Evolutionary conservation across 1,139 yeast genomes (phyloP), one percentile per base, ranked within the genome.

Genomic region (Meyerozyma guilliermondii): DNA sequence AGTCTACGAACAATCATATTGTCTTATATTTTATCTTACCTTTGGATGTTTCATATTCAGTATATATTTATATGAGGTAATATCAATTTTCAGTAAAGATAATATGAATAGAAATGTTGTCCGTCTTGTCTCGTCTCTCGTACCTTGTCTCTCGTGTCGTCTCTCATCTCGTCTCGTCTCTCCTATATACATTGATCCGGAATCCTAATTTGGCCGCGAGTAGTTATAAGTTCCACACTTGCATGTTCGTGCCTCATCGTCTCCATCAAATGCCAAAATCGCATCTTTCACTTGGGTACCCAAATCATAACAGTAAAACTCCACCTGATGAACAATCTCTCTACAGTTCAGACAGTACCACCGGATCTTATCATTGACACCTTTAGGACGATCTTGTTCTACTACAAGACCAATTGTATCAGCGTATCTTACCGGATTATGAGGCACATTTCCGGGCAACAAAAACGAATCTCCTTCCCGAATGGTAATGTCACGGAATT

Each of bases 211-310:
- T 7, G 87, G 87, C 54, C 68, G 76, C 9, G 87, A 79, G 54
- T 77, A 73, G 60, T 83, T 83, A 43, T 80, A 62, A 0, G 87
- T 80, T 1, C 92, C 91, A 61, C 98, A 91, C 40, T 68, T 58
- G 62, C 98, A 91, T 3, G 89, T 87, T 57, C 92, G 76, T 42
- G 80, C 80, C 7, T 75, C 71, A 28, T 71, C 48, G 55, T 83
- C 83, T 0, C 61, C 68, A 49, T 87, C 95, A 62, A 87, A 91
- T 11, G 71, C 74, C 39, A 81, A 59, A 45, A 91, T 88, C 1
- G 92, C 96, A 7, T 75, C 84, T 60, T 88, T 89, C 43, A 91
- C 89, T 60, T 91, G 97, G 2, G 95, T 84, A 4, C 97, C 97
- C 41, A 91, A 73, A 63, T 91, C 96, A 17, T 68, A 63, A 63